Base-by-base conservation (phyloP, 2,329 filamentous ascomycete species). In the Calonectria hongkongensis region DNA sequence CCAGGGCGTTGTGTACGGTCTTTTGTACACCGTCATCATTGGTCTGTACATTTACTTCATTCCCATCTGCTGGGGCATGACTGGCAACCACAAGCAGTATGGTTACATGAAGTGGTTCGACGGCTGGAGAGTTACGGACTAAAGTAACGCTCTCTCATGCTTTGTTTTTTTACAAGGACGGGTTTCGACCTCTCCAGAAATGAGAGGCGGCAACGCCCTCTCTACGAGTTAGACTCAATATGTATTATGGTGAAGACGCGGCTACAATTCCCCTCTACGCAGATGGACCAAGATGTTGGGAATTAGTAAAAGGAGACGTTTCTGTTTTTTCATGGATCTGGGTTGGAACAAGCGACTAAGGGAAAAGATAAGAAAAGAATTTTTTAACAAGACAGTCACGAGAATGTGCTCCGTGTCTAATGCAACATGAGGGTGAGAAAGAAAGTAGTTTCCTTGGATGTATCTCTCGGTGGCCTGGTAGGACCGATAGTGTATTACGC, bases 31-130 rank as follows among this genome's bases (percentile, higher is more conserved):
- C 21, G 83, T 89, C 28, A 90, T 95, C 68, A 92, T 98, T 75
- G 94, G 93, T 6, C 89, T 98, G 50, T 99, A 98, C 86, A 89
- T 96, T 81, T 89, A 94, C 80, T 99, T 99, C 88, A 93, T 96
- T 77, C 96, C 94, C 27, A 96, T 99, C 82, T 97, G 95, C 84
- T 99, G 97, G 88, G 97, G 97, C 73, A 99, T 99, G 95, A 92
- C 93, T 71, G 97, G 97, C 16, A 87, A 90, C 73, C 95, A 95
- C 86, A 90, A 91, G 84, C 88, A 98, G 83, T 99, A 96, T 90
- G 90, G 88, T 79, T 96, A 98, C 87, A 88, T 99, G 87, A 98
- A 95, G 88, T 99, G 97, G 97, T 94, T 98, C 79, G 90, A 93
- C 76, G 91, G 87, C 76, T 99, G 96, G 96, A 93, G 91, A 81